Percentiles rank a stretch among this genome's conserved stretches.
Conservation (phyloP, 2,329 filamentous ascomycete species). For the Didymella pinodella region DNA sequence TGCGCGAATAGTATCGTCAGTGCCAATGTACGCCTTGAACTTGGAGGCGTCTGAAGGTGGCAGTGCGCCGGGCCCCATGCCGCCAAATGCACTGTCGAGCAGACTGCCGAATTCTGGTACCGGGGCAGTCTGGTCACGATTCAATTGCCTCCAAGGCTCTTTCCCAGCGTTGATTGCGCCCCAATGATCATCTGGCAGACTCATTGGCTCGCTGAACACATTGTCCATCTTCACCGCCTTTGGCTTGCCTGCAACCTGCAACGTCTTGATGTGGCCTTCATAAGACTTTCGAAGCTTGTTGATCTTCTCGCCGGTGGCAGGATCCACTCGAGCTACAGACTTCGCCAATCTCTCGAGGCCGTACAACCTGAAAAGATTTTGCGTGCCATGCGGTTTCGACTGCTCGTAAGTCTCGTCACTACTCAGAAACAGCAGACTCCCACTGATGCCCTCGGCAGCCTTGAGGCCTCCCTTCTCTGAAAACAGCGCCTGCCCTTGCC, state of each 20-base stretch:
- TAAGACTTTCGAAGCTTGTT: constrained; percentile 67
- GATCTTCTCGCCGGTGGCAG: constrained; percentile 70
- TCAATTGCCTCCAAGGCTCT: constrained; percentile 47
- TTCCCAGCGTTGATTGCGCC: constrained; percentile 50
- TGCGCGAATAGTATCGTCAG: constrained; percentile 51
- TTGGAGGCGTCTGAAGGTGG: constrained; percentile 52
- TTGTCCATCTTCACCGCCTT: constrained; percentile 55
- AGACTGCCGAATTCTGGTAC: constrained; percentile 40
- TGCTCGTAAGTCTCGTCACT: constrained; percentile 49
- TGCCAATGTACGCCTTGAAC: constrained; percentile 55
- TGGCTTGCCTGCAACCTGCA: constrained; percentile 59
- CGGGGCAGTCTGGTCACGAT: constrained; percentile 38
- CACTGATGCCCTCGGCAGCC: constrained; percentile 42
- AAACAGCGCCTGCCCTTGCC: constrained; percentile 47
- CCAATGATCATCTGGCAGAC: constrained; percentile 54
- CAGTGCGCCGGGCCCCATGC: constrained; percentile 54
- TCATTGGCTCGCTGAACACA: constrained; percentile 46
- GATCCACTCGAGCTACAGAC: constrained; percentile 67
- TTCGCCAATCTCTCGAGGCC: constrained; percentile 63
- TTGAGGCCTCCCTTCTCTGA: constrained; percentile 37
- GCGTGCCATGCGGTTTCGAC: constrained; percentile 63
- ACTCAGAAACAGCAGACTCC: constrained; percentile 47
- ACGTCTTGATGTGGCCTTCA: constrained; percentile 60
- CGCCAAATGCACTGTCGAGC: constrained; percentile 52
- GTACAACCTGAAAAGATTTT: constrained; percentile 68